phyloP scores from a whole-genome alignment of 176 grass and related monocot species.

The Oryza rufipogon region DNA sequence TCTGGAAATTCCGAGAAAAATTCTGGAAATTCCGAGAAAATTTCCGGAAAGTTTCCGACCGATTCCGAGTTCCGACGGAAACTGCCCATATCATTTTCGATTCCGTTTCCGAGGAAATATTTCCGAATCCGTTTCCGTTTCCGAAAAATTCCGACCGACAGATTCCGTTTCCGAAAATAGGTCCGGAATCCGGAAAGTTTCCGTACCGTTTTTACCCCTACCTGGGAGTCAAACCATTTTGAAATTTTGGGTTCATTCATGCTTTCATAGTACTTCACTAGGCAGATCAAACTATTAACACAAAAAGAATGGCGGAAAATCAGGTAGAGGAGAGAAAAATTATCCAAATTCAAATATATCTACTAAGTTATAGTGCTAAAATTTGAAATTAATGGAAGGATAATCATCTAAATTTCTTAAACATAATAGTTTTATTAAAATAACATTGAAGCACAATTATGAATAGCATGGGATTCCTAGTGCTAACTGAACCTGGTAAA shows the following conservation, averaged over 20 bases:
- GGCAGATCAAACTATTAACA: neutral
- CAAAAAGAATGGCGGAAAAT: neutral
- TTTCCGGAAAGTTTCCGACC: too few relatives aligned
- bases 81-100: too few relatives aligned
- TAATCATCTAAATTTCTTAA: neutral
- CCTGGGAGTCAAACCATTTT: neutral
- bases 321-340: neutral
- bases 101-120: too few relatives aligned
- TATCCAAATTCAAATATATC: neutral
- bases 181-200: too few relatives aligned
- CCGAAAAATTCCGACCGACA: too few relatives aligned
- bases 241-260: neutral
- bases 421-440: neutral
- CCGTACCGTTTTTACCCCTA: too few relatives aligned
- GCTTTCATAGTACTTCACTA: neutral
- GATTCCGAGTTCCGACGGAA: too few relatives aligned
- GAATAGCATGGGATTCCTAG: neutral
- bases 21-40: too few relatives aligned
- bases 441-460: slow-evolving; percentile 3
- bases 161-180: too few relatives aligned
- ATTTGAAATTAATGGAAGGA: neutral
- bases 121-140: too few relatives aligned
- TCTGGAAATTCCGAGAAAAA: too few relatives aligned
- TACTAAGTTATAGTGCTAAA: neutral
- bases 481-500: neutral